Evolutionary conservation across 2,329 filamentous ascomycete genomes (phyloP).

Genomic region (Neonectria coccinea): DNA sequence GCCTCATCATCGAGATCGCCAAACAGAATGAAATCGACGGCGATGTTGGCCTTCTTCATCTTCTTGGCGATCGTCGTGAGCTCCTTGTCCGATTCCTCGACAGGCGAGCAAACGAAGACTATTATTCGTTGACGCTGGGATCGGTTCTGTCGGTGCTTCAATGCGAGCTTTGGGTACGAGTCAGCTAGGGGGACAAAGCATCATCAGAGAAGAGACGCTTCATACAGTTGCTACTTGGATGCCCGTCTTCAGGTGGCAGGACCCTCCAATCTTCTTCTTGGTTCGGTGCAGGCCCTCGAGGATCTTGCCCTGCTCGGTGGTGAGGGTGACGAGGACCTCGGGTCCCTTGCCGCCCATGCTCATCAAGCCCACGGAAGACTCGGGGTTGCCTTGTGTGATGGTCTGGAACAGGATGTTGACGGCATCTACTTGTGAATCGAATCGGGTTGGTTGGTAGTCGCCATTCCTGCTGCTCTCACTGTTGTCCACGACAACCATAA

Average conservation of each 20-base stretch:
- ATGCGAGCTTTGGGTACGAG: conserved; percentile 75
- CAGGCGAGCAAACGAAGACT: conserved; percentile 94
- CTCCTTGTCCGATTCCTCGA: conserved; percentile 89
- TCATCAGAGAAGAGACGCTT: conserved; percentile 22
- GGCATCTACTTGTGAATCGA: conserved; percentile 95
- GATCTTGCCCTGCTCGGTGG: conserved; percentile 95
- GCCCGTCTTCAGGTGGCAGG: conserved; percentile 87
- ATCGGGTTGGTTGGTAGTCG: conserved; percentile 90
- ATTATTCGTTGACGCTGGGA: conserved; percentile 96
- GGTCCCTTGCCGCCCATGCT: conserved; percentile 99
- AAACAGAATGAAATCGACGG: conserved; percentile 94
- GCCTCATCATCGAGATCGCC: conserved; percentile 92
- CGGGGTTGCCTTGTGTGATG: conserved; percentile 94
- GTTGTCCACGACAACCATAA: conserved; percentile 99
- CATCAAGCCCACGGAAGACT: conserved; percentile 97
- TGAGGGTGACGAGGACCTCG: conserved; percentile 95
- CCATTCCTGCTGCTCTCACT: conserved; percentile 98
- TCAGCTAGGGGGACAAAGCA: conserved; percentile 19
- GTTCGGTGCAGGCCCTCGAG: conserved; percentile 91
- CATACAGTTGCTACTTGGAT: conserved; percentile 95
- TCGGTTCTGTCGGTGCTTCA: conserved; percentile 99
- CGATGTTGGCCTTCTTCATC: conserved; percentile 98
- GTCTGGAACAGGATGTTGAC: conserved; percentile 95
- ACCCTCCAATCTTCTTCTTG: conserved; percentile 89
- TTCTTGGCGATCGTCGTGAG: conserved; percentile 92